Evolutionary conservation across 108 stramenopile species (phyloP), one percentile per base, ranked within the genome.

Genomic region (Nitzschia palea): DNA sequence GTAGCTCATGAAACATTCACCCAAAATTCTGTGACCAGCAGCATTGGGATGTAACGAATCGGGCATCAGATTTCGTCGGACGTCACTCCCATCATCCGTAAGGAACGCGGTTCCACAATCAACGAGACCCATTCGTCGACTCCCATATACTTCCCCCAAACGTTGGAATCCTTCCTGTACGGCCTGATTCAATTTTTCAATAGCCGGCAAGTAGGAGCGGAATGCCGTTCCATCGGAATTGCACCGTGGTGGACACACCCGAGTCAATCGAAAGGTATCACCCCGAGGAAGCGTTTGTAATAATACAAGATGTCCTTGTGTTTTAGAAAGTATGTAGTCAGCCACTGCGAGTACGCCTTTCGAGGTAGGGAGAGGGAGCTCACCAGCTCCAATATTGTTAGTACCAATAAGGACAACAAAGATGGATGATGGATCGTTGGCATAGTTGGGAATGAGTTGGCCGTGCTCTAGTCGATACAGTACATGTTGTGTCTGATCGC

Each of bases 41-140:
- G 45, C 68, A 47, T 74, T 74, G 18, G 77, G 76, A 60, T 81
- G 80, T 23, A 81, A 47, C 57, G 51, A 40, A 69, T 81, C 75
- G 6, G 76, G 80, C 74, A 76, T 76, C 3, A 74, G 30, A 17
- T 26, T 51, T 50, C 40, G 3, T 5, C 43, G 18, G 0, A 67
- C 65, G 8, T 60, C 73, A 18, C 31, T 22, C 20, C 33, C 44
- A 10, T 23, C 50, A 20, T 51, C 10, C 3, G 35, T 9, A 40
- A 57, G 28, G 30, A 74, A 74, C n/a, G 8, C 36, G 4, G 42
- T 14, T 4, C 65, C 65, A 40, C 73, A 66, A 54, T 74, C 59
- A 44, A 74, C 29, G 58, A 59, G 42, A 6, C 33, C 26, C 9
- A 74, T 0, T 37, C 73, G 65, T 59, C 37, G 20, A 22, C 29